Percentiles rank a stretch among this genome's conserved stretches.
Evolutionary conservation across 805 yeast genomes (phyloP).

Genomic region (Lipomyces spencermartinsiae): DNA sequence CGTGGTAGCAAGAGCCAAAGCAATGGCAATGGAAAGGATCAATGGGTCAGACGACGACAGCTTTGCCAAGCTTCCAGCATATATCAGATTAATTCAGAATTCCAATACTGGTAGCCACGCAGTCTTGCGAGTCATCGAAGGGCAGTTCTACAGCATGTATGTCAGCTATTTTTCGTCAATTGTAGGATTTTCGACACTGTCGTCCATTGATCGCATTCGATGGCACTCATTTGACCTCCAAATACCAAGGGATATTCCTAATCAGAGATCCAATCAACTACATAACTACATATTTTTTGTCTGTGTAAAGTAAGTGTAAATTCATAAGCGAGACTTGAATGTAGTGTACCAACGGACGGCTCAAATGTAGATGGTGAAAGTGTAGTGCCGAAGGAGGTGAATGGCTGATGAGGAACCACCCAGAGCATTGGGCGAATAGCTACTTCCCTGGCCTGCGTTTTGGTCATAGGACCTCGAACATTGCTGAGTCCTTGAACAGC

Average conservation of each 20-base stretch:
- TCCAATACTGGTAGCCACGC: slow-evolving; percentile 7
- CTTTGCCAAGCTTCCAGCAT: slow-evolving; percentile 2
- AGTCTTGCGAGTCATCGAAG: neutral
- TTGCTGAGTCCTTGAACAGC: neutral
- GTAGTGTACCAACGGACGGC: too few relatives aligned
- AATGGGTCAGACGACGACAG: neutral
- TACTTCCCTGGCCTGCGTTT: neutral
- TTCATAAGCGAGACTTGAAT: too few relatives aligned
- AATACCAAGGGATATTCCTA: neutral
- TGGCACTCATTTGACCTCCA: slow-evolving; percentile 6
- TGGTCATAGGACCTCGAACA: neutral
- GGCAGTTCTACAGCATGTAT: slow-evolving; percentile 3
- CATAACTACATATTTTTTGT: too few relatives aligned
- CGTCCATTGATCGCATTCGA: slow-evolving; percentile 3
- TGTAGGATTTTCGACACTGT: neutral
- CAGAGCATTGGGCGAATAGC: neutral
- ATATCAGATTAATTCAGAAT: neutral
- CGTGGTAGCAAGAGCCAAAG: slow-evolving; percentile 5
- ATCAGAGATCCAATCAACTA: too few relatives aligned
- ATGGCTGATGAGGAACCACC: neutral
- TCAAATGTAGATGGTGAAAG: too few relatives aligned
- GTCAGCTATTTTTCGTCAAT: slow-evolving; percentile 6
- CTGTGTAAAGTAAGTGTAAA: too few relatives aligned
- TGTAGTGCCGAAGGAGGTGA: neutral
- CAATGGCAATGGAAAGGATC: neutral